Evolutionary conservation across 345 rosid species (phyloP).

Genomic region (Sonneratia alba): DNA sequence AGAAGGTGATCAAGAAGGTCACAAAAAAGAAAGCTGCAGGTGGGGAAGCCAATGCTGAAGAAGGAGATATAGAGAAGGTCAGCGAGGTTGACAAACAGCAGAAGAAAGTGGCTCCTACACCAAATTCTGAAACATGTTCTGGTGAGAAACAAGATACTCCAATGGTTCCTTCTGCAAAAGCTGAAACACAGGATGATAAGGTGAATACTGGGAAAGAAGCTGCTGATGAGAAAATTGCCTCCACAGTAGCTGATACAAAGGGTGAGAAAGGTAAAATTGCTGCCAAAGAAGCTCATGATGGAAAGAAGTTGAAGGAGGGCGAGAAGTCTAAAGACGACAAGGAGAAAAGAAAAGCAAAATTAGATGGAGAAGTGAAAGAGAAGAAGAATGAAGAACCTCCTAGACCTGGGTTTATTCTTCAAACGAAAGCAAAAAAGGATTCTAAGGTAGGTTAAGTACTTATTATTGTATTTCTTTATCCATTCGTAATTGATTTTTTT

Average conservation of each 20-base stretch:
- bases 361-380: conserved; percentile 50
- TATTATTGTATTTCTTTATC: not conserved
- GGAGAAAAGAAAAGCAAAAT: conserved; percentile 14
- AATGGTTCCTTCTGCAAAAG: conserved; percentile 21
- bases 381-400: conserved; percentile 69
- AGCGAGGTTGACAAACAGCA: conserved; percentile 14
- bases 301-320: conserved; percentile 33
- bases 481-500: conserved; percentile 2
- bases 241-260: conserved; percentile 18
- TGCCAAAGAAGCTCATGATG: conserved; percentile 25
- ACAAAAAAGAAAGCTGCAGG: conserved; percentile 56
- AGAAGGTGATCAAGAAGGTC: conserved; percentile 75
- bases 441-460: conserved; percentile 44
- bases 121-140: conserved; percentile 16
- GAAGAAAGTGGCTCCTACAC: conserved; percentile 18
- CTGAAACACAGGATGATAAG: conserved; percentile 22
- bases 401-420: conserved; percentile 74
- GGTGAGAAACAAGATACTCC: conserved; percentile 30
- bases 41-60: conserved; percentile 24
- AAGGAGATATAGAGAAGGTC: conserved; percentile 17
- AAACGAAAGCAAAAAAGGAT: conserved; percentile 49
- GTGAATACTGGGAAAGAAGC: conserved; percentile 39
- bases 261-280: conserved; percentile 31
- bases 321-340: conserved; percentile 35
- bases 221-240: conserved; percentile 16